Base-by-base conservation (phyloP, 1,284 basidiomycete species). In the Peniophora sp. region DNA sequence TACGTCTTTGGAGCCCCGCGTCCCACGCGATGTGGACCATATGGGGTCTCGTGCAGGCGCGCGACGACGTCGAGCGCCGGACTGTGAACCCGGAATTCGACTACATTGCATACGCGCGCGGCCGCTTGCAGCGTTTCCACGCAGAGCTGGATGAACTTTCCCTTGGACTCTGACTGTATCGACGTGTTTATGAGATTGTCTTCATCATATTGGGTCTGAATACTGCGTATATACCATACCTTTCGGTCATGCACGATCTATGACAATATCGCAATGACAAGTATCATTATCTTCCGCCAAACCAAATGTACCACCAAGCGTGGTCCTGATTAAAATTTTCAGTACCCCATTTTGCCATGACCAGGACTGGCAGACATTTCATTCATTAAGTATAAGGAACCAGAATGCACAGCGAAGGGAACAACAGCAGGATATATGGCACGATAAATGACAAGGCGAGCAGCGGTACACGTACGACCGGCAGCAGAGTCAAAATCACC, bases 41-140 rank as follows among this genome's bases (percentile, higher is more conserved):
- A 32, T 97, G 94, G 94, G 92, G 90, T 2, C 73, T 97, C 53
- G 82, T 97, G 10, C 92, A 95, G 65, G 92, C 90, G 2, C 81
- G 83, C 57, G 92, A 94, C 60, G 82, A 88, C 60, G 62, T 95
- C 12, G 79, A 83, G 59, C 76, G 67, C n/a, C 68, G 75, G 41
- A 73, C 76, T 20, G 63, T 64, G 34, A 72, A 80, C 54, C 76
- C 76, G 12, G 89, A 89, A 58, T 92, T 92, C 62, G 83, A 92
- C 65, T 91, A 92, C 64, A 67, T 91, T 54, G 75, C 71, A 14
- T 91, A 91, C 62, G 78, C 88, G 14, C 68, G 68, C 52, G 78
- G 78, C 62, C 76, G 88, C 39, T 76, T 88, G 72, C 68, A 72
- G 11, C 70, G 69, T 8, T 88, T 88, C 68, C 75, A 79, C 54